Evolutionary conservation across 106 monocot genomes (phyloP).

Genomic region (Amphibolis antarctica): DNA sequence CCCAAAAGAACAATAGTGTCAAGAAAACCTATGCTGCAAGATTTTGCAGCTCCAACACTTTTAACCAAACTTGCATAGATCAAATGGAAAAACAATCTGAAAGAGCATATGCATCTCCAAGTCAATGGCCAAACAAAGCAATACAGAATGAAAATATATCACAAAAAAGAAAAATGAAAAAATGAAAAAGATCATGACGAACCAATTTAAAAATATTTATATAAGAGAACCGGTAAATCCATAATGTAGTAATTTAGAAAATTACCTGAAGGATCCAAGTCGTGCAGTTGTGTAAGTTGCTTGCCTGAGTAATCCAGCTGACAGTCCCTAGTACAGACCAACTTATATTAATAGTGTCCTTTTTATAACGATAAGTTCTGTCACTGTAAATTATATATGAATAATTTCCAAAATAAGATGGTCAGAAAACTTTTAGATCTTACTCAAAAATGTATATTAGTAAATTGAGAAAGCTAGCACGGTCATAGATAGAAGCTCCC

Average conservation of each 20-base stretch:
- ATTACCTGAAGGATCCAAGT: constrained; percentile 66
- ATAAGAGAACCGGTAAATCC: background rate
- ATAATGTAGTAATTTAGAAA: background rate
- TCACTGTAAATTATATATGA: background rate
- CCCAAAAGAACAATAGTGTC: too few relatives aligned
- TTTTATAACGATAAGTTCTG: background rate
- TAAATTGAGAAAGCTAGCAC: too few relatives aligned
- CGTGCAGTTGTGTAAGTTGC: constrained; percentile 77
- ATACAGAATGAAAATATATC: background rate
- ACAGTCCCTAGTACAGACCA: constrained; percentile 44
- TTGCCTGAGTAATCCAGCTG: constrained; percentile 77
- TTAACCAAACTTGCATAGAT: too few relatives aligned
- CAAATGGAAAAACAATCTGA: too few relatives aligned
- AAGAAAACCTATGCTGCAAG: too few relatives aligned
- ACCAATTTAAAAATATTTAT: background rate
- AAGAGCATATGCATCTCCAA: too few relatives aligned
- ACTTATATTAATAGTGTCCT: background rate
- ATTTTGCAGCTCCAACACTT: background rate
- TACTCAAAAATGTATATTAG: too few relatives aligned
- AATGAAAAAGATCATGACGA: background rate
- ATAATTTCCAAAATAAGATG: too few relatives aligned
- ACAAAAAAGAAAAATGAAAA: background rate
- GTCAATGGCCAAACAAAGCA: too few relatives aligned
- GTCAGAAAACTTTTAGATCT: too few relatives aligned
- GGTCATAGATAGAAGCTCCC: too few relatives aligned